Evolutionary conservation across 257 asterid genomes (phyloP).

Genomic region (Capsicum pubescens): DNA sequence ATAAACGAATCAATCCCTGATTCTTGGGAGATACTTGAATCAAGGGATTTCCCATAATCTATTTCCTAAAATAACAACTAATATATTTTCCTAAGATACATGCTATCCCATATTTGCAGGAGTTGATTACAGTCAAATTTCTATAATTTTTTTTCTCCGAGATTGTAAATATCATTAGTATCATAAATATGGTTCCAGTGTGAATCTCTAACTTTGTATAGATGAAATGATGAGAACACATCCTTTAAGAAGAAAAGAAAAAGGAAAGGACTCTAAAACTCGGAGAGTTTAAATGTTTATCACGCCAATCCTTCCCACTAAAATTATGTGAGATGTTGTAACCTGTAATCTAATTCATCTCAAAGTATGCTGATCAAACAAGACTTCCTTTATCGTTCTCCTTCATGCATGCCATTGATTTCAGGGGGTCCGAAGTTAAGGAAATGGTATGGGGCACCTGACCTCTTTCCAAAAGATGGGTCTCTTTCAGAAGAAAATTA

Average conservation of each 20-base stretch:
- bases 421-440: constrained; percentile 96
- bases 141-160: neutral
- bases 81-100: too few relatives aligned
- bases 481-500: constrained; percentile 53
- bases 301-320: neutral
- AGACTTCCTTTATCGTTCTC: neutral
- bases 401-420: constrained; percentile 27
- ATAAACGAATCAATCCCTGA: too few relatives aligned
- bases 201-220: neutral
- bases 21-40: too few relatives aligned
- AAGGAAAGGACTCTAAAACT: neutral
- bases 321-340: constrained; percentile 9
- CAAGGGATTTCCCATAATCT: too few relatives aligned
- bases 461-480: constrained; percentile 64
- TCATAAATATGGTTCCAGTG: neutral
- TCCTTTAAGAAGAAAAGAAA: neutral
- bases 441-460: constrained; percentile 99
- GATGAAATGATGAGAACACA: neutral
- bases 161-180: neutral
- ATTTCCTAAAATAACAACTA: too few relatives aligned
- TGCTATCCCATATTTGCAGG: too few relatives aligned
- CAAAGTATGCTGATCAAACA: neutral
- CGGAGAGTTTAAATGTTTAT: neutral
- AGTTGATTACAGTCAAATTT: too few relatives aligned
- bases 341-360: neutral